Evolutionary conservation across 768 basidiomycete genomes (phyloP), one percentile per base, ranked within the genome.

Genomic region (Sporobolomyces pararoseus): DNA sequence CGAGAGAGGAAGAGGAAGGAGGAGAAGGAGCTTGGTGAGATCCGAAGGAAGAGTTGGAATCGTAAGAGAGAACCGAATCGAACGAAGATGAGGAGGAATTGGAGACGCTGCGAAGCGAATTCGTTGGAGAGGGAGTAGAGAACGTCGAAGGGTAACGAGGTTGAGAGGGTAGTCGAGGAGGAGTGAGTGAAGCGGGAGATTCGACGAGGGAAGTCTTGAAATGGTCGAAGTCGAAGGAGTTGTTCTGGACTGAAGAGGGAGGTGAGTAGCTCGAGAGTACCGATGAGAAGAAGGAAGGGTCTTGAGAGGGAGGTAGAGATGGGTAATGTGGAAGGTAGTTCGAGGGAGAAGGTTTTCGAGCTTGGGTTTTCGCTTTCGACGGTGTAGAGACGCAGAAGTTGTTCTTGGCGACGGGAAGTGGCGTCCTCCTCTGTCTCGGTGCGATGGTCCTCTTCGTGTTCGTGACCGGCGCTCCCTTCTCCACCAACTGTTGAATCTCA

Each of bases 11-110:
- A 39, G 21, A 23, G 55, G 31, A 51, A 31, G 21, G 37, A 44
- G 4, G 55, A 21, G 53, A 34, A 21, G 58, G 4, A 10, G 32
- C 4, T 27, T n/a, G 42, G 17, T 42, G 6, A 7, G 25, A 27
- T 6, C 16, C 37, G 16, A 46, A 46, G n/a, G 63, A 52, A 21
- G 55, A 59, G 42, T 10, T 3, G 16, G 68, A 55, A 25, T 37
- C 53, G 69, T 70, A 70, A 13, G 69, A 65, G 46, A 70, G 21
- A 64, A 70, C 52, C 25, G 63, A 65, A 57, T 70, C 68, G 63
- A 46, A 25, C 7, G 64, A 65, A 6, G 64, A 47, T 1, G 59
- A 16, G 23, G 69, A 70, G 16, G 69, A 65, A 39, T 44, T 21
- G 19, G 59, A 55, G 7, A 51, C 29, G 53, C 59, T 31, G 52